Evolutionary conservation across 208 protist species (phyloP).

Genomic region (Borovskyia barvae): DNA sequence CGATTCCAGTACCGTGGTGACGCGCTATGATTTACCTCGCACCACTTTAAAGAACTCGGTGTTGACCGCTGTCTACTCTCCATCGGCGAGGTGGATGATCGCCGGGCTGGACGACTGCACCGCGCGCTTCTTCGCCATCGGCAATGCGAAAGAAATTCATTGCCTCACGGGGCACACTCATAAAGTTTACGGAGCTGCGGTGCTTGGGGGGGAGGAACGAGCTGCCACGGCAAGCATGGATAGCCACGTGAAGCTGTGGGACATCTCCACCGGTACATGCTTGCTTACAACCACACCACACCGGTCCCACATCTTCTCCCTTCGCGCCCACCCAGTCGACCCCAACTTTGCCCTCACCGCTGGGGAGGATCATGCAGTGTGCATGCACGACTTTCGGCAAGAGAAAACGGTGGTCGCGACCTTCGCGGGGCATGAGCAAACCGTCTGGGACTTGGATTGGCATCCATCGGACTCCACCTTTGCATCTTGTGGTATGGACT

Average conservation of each 20-base stretch:
- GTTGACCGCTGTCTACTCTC: slow-evolving; percentile 22
- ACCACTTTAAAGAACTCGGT: slow-evolving; percentile 18
- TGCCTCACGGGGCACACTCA: slow-evolving; percentile 41
- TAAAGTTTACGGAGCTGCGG: slow-evolving; percentile 58
- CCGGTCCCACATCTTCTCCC: slow-evolving; percentile 55
- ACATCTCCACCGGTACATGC: slow-evolving; percentile 33
- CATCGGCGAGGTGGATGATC: slow-evolving; percentile 19
- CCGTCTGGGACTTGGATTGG: slow-evolving; percentile 62
- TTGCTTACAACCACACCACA: slow-evolving; percentile 31
- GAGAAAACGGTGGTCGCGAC: slow-evolving; percentile 34
- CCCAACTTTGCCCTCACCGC: slow-evolving; percentile 48
- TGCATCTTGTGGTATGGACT: slow-evolving; percentile 65
- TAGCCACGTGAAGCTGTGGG: slow-evolving; percentile 47
- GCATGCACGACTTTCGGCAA: slow-evolving; percentile 65
- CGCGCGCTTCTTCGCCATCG: slow-evolving; percentile 24
- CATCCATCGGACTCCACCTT: slow-evolving; percentile 31
- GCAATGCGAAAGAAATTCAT: slow-evolving; percentile 20
- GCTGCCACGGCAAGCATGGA: slow-evolving; percentile 66
- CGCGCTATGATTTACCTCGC: slow-evolving; percentile 18
- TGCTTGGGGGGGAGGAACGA: slow-evolving; percentile 29
- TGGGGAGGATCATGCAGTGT: slow-evolving; percentile 51
- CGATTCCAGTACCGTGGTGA: slow-evolving; percentile 8
- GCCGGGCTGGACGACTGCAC: slow-evolving; percentile 34
- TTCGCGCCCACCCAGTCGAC: slow-evolving; percentile 28
- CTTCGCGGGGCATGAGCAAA: slow-evolving; percentile 51